phyloP scores from a whole-genome alignment of 2,329 filamentous ascomycete genomes.

The Talaromyces sp. region DNA sequence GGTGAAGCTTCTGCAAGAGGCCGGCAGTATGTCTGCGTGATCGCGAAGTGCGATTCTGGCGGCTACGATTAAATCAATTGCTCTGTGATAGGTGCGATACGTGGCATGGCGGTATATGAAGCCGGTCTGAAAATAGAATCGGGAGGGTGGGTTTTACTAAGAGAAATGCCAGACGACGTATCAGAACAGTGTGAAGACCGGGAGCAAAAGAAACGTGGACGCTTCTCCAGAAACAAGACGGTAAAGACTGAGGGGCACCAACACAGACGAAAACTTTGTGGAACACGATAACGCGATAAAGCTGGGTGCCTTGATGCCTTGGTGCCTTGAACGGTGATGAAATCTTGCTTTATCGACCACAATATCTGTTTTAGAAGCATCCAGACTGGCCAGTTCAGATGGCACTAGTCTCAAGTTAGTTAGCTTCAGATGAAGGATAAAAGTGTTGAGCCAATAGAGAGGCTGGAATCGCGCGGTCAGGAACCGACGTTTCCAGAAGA shows the following conservation, averaged over 20 bases:
- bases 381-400: background rate
- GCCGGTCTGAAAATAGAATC: background rate
- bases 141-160: background rate
- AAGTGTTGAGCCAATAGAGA: background rate
- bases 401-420: background rate
- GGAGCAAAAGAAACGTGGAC: background rate
- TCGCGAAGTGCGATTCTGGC: constrained; percentile 13
- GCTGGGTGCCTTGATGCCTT: constrained; percentile 10
- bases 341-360: background rate
- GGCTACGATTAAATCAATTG: background rate
- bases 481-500: background rate
- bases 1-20: background rate
- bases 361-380: background rate
- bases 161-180: constrained; percentile 1
- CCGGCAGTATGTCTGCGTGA: background rate
- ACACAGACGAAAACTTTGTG: constrained; percentile 4
- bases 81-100: constrained; percentile 1
- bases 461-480: background rate
- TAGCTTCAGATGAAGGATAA: background rate
- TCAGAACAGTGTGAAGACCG: background rate
- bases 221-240: background rate
- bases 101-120: background rate
- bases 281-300: constrained; percentile 7
- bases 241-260: constrained; percentile 1
- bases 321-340: background rate